These are phyloP conservation scores for Prunus padus DNA, from an alignment of 306 rosid genomes.

Conservation along the genomic window DNA sequence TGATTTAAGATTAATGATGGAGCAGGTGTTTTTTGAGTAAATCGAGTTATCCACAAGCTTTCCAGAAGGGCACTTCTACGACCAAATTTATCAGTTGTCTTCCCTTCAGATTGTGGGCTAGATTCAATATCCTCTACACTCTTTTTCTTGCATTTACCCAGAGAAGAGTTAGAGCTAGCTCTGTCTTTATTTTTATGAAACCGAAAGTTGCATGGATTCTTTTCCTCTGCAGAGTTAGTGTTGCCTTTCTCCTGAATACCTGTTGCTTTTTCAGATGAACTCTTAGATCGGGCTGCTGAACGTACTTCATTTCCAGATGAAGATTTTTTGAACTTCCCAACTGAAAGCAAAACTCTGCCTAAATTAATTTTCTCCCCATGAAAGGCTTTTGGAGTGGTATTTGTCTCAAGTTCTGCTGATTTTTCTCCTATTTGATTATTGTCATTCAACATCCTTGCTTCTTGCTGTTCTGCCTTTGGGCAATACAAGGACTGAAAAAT, in stretches of 20 bases:
- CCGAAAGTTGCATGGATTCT: slow-evolving; percentile 24
- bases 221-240: slow-evolving; percentile 30
- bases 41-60: slow-evolving; percentile 78
- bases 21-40: slow-evolving; percentile 42
- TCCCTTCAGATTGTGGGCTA: slow-evolving; percentile 34
- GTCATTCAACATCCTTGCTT: slow-evolving; percentile 22
- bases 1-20: slow-evolving; percentile 28
- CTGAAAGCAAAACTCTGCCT: slow-evolving; percentile 27
- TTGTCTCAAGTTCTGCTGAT: slow-evolving; percentile 44
- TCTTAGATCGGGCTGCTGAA: slow-evolving; percentile 38
- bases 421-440: slow-evolving; percentile 40
- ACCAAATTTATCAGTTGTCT: slow-evolving; percentile 29
- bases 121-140: slow-evolving; percentile 39
- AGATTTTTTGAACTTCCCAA: slow-evolving; percentile 34
- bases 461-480: slow-evolving; percentile 42
- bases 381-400: slow-evolving; percentile 51
- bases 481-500: slow-evolving; percentile 66
- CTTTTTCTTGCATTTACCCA: slow-evolving; percentile 37
- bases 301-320: slow-evolving; percentile 33
- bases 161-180: slow-evolving; percentile 38
- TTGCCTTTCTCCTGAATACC: slow-evolving; percentile 40
- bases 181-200: slow-evolving; percentile 35
- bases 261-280: slow-evolving; percentile 29
- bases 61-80: slow-evolving; percentile 33
- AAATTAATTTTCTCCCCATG: slow-evolving; percentile 31